Percentiles rank a stretch among this genome's conserved stretches.
Evolutionary conservation across 1,284 basidiomycete species (phyloP).

Genomic region (Pterulicium gracile): DNA sequence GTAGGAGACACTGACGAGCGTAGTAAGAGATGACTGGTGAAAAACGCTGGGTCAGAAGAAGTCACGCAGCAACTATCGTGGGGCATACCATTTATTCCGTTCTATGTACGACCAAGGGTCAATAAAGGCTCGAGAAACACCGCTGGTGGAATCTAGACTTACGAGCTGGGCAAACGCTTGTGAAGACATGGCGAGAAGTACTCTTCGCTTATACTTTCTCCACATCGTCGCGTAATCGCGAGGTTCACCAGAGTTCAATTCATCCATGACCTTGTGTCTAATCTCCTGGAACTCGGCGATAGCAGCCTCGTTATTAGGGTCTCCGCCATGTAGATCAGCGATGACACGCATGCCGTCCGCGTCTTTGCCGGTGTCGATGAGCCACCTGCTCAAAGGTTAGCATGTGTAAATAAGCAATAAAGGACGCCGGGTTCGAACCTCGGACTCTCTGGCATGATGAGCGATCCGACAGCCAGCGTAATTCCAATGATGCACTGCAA

Average conservation of each 20-base stretch:
- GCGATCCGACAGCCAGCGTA: conserved; percentile 74
- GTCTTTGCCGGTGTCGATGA: conserved; percentile 86
- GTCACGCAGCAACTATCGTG: not conserved
- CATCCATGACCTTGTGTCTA: conserved; percentile 75
- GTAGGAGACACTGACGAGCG: conserved; percentile 51
- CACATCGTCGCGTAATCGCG: conserved; percentile 82
- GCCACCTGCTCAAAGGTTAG: conserved; percentile 73
- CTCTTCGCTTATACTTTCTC: conserved; percentile 80
- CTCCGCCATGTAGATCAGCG: conserved; percentile 83
- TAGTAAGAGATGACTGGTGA: conserved; percentile 90
- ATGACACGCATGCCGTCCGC: conserved; percentile 82
- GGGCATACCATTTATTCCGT: conserved; percentile 76
- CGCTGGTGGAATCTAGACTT: conserved; percentile 18
- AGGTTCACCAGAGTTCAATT: conserved; percentile 72
- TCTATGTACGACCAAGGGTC: too few species aligned
- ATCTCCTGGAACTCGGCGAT: conserved; percentile 88
- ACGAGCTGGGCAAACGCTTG: conserved; percentile 94
- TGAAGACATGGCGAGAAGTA: conserved; percentile 94
- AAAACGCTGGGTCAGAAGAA: conserved; percentile 6
- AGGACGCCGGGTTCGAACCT: conserved; percentile 30
- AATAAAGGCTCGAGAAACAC: not conserved
- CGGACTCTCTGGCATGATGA: conserved; percentile 90
- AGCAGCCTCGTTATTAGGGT: conserved; percentile 65
- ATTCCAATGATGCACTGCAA: conserved; percentile 85
- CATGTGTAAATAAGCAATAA: conserved; percentile 7